Conservation (phyloP, 306 rosid genomes). For the Lotus japonicus region DNA sequence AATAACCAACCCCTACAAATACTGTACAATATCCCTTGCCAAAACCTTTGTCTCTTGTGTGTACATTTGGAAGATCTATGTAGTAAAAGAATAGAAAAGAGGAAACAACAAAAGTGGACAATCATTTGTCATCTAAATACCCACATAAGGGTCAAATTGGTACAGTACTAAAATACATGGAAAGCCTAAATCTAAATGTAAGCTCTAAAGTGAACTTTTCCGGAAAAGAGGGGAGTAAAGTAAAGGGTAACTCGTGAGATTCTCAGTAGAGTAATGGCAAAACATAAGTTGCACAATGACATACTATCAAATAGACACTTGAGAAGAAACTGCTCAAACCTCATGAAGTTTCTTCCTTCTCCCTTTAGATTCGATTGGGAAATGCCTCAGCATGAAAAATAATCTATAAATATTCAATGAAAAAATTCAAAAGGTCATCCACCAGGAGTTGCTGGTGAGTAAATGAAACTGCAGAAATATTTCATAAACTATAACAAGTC, state of each 20-base stretch:
- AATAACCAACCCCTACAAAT: too few relatives aligned
- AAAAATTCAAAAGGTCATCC: not conserved
- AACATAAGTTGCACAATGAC: not conserved
- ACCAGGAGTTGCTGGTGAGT: conserved; percentile 8
- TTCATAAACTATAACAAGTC: conserved; percentile 15
- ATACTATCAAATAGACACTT: conserved; percentile 12
- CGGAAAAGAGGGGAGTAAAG: too few relatives aligned
- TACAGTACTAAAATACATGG: not conserved
- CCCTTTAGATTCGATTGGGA: conserved; percentile 97
- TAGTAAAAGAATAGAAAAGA: not conserved
- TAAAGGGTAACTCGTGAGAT: too few relatives aligned
- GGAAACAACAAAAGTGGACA: not conserved
- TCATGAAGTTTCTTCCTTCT: conserved; percentile 96
- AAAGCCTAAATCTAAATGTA: not conserved
- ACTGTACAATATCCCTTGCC: too few relatives aligned
- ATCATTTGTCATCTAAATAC: not conserved
- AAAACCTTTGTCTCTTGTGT: too few relatives aligned
- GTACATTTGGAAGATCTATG: not conserved
- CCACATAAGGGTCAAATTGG: not conserved
- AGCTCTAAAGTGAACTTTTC: too few relatives aligned
- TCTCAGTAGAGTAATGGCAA: too few relatives aligned
- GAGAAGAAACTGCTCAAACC: conserved; percentile 46
- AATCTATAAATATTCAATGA: conserved; percentile 38
- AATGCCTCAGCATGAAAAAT: conserved; percentile 94
- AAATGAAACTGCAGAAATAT: conserved; percentile 14